A percentile compares a stretch with the other conserved stretches of the same genome.
Evolutionary conservation across 2,329 filamentous ascomycete species (phyloP).

Genomic region (Fusarium illudens): DNA sequence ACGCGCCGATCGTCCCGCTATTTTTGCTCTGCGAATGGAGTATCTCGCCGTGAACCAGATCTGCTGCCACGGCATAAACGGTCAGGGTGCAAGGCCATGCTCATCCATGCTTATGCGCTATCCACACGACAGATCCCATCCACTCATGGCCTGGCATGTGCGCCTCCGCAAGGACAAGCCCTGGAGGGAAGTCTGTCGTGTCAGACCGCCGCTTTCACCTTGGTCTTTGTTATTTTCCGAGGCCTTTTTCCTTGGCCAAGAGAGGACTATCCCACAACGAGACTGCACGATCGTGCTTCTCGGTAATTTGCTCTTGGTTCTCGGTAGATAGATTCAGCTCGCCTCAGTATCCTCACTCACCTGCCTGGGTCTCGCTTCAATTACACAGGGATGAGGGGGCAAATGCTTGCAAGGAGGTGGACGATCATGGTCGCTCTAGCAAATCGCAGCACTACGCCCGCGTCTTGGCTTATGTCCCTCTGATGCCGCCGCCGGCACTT

Average conservation of each 20-base stretch:
- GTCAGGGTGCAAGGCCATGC: slow-evolving; percentile 10
- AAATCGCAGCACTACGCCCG: slow-evolving; percentile 24
- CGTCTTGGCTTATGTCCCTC: slow-evolving; percentile 33
- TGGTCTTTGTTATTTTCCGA: neutral
- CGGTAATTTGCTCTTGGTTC: neutral
- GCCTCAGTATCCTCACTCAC: neutral
- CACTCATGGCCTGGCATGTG: slow-evolving; percentile 13
- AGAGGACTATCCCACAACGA: neutral
- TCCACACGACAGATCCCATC: slow-evolving; percentile 12
- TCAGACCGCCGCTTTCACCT: slow-evolving; percentile 2
- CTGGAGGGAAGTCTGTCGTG: neutral
- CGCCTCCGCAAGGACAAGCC: neutral
- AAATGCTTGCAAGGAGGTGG: slow-evolving; percentile 1
- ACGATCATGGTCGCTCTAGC: slow-evolving; percentile 24
- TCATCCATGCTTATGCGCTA: slow-evolving; percentile 28
- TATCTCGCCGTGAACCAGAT: slow-evolving; percentile 25
- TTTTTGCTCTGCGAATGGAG: slow-evolving; percentile 23
- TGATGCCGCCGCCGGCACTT: slow-evolving; percentile 39
- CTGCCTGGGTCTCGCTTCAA: neutral
- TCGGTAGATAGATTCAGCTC: slow-evolving; percentile 4
- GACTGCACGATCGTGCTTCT: slow-evolving; percentile 1
- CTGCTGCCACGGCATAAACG: slow-evolving; percentile 33
- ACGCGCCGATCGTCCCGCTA: slow-evolving; percentile 24
- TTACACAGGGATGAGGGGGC: neutral
- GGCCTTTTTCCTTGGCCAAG: neutral